Evolutionary conservation across 495 filamentous ascomycete genomes (phyloP), one percentile per base, ranked within the genome.

Genomic region (Lasiosphaeriaceae sp.): DNA sequence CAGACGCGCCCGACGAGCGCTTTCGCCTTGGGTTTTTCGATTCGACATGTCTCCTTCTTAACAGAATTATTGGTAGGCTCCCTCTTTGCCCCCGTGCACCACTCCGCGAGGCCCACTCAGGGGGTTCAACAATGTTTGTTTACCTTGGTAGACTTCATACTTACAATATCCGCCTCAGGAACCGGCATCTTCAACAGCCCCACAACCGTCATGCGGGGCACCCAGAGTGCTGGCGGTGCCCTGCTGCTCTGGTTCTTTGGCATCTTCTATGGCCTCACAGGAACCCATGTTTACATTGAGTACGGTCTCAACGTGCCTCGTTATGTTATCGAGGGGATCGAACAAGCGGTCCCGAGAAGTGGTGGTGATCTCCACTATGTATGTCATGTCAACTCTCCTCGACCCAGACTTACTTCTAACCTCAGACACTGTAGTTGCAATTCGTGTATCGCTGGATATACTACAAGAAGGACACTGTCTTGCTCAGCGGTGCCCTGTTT

Each of bases 311-410:
- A 70, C n/a, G 69, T 78, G 17, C 79, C 79, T 4, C 71, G 71
- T 24, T 70, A 69, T 50, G 54, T 50, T 19, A 59, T 72, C 29
- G 55, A 66, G 22, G 68, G 66, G 11, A 47, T 50, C 8, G 63
- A 64, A 19, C 55, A 65, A 57, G 51, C 59, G 5, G 71, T 80
- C 11, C 77, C 77, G 12, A 67, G 80, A 21, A 78, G 66, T 55
- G 80, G 80, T 16, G 80, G 80, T 7, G 74, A 76, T 43, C 70
- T 79, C 49, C 80, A 83, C 59, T 83, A 81, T 60, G 74, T 81
- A 50, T 63, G 72, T 65, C 16, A 5, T 20, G 12, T 35, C 34
- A 43, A 26, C 47, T 34, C n/a, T 2, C 41, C 22, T 44, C 19
- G 20, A 49, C 47, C 56, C 16, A 39, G 52, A 11, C 12, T 31